Evolutionary conservation across 768 basidiomycete species (phyloP), one percentile per base, ranked within the genome.

Genomic region (Filobasidium wieringae): DNA sequence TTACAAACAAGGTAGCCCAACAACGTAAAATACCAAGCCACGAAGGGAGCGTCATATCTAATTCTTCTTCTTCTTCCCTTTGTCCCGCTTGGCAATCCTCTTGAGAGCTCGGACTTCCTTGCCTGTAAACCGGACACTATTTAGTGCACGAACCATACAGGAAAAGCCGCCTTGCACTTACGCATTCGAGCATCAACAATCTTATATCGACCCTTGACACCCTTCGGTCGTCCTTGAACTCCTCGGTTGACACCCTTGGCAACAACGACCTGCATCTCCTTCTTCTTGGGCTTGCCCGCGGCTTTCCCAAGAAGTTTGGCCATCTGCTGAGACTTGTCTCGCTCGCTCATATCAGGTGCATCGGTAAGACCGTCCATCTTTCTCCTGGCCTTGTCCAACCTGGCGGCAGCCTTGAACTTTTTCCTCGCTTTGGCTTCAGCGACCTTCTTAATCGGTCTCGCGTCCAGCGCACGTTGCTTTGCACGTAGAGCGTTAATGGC

Each of bases 341-440:
- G 80, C 76, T 97, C 93, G n/a, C 86, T 84, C 75, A 97, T 81
- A 67, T 97, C 93, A 8, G 82, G 76, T 3, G 73, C 69, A 31
- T 74, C 73, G 65, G 86, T 90, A 39, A 97, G 83, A 49, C 88
- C 90, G 68, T 96, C 90, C 1, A 92, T 95, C 75, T 91, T 97
- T 77, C 88, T 93, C 80, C 88, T 81, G 9, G 89, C 87, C 73
- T 89, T 93, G 66, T 92, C 88, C 12, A 96, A 76, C 47, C 84
- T 80, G 64, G 87, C 86, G 12, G 81, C 79, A 11, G 91, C 88
- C 74, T 84, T 88, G 70, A 88, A 76, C 77, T 96, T 96, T 76
- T 99, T 99, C 61, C 95, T 81, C 29, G 89, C 91, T 74, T 97
- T 97, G 14, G 95, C 95, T 75, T 97, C 95, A 8, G 93, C 95